These are phyloP conservation scores for Syzygium syzygioides DNA, from an alignment of 441 rosid species.

Conservation along the genomic window DNA sequence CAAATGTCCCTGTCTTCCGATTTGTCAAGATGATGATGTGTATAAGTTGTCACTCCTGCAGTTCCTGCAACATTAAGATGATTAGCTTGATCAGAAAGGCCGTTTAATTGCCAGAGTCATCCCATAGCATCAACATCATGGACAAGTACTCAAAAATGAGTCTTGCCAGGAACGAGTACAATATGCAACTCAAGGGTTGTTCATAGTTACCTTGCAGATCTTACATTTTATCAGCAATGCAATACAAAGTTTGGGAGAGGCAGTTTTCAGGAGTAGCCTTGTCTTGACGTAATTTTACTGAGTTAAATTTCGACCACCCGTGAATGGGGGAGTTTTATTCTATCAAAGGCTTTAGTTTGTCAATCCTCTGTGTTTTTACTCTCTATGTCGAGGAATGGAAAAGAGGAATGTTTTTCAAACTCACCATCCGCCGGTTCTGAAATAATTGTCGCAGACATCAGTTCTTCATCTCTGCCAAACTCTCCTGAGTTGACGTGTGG, in stretches of 20 bases:
- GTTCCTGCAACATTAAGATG: conserved; percentile 33
- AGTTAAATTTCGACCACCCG: not conserved
- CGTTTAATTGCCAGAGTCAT: not conserved
- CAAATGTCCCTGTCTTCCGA: conserved; percentile 11
- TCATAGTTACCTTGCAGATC: not conserved
- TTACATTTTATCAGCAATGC: not conserved
- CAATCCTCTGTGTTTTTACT: not conserved
- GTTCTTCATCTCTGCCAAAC: conserved; percentile 4
- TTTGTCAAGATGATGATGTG: not conserved
- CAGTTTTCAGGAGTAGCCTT: not conserved
- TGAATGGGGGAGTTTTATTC: not conserved
- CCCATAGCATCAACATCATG: not conserved
- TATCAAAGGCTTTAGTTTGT: not conserved
- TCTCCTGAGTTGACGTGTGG: conserved; percentile 23
- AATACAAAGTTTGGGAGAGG: not conserved
- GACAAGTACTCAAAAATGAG: not conserved
- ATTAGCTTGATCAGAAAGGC: not conserved
- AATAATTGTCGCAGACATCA: conserved; percentile 9
- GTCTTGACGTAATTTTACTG: not conserved
- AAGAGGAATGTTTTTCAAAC: not conserved
- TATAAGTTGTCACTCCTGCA: conserved; percentile 2
- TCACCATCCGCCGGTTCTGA: conserved; percentile 27
- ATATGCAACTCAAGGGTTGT: not conserved
- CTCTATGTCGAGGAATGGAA: not conserved
- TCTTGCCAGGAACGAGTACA: not conserved